Percentiles rank a stretch among this genome's conserved stretches.
phyloP scores from a whole-genome alignment of 202 grass and related monocot genomes.

The Setaria italica region DNA sequence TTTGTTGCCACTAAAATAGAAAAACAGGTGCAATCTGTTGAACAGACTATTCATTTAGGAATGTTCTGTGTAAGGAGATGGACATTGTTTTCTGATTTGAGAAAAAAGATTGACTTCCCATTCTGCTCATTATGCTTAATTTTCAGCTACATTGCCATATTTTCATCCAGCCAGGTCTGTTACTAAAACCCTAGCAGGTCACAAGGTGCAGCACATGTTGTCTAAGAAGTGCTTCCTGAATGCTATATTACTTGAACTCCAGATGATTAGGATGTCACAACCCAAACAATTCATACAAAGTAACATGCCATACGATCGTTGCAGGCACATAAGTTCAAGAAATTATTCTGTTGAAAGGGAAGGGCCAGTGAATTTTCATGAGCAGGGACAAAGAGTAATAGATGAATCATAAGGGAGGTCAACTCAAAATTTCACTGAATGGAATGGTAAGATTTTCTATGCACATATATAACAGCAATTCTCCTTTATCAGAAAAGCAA shows the following conservation, averaged over 20 bases:
- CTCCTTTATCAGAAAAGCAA: conserved; percentile 19
- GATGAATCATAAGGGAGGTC: neutral
- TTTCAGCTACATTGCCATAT: conserved; percentile 3
- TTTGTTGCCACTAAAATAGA: conserved; percentile 31
- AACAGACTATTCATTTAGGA: neutral
- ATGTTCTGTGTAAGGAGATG: conserved; percentile 31
- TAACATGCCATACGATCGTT: conserved; percentile 11
- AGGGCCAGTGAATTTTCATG: neutral
- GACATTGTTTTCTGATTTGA: neutral
- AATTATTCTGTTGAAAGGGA: neutral
- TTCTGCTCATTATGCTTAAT: neutral
- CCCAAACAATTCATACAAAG: conserved; percentile 10
- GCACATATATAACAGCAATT: neutral
- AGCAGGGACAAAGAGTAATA: conserved; percentile 16
- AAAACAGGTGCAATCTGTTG: neutral
- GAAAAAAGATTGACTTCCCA: conserved; percentile 19
- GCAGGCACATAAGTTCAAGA: neutral
- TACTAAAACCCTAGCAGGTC: conserved; percentile 16
- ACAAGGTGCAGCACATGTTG: conserved; percentile 6
- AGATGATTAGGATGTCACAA: conserved; percentile 13
- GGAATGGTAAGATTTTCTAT: neutral
- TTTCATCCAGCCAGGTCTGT: conserved; percentile 15
- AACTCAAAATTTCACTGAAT: conserved; percentile 5
- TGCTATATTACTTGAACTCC: neutral
- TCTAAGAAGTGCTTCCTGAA: neutral